Evolutionary conservation across 768 basidiomycete genomes (phyloP).

Genomic region (Auricularia sp.): DNA sequence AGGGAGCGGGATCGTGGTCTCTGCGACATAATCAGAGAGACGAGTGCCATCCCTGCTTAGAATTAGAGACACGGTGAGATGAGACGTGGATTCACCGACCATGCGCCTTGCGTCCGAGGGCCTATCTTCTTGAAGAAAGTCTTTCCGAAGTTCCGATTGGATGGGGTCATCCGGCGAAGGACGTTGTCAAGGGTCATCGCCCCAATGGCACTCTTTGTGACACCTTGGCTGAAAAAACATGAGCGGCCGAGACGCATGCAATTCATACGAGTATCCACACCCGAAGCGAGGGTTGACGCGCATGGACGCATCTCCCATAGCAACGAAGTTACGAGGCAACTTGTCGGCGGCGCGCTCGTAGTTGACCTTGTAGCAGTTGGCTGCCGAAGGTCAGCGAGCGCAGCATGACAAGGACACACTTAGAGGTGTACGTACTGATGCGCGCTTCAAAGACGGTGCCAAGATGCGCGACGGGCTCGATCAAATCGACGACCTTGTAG

Average conservation of each 20-base stretch:
- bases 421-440: background rate
- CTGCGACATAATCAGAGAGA: background rate
- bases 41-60: background rate
- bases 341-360: constrained; percentile 18
- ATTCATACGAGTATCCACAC: background rate
- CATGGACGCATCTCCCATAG: constrained; percentile 28
- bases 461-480: constrained; percentile 19
- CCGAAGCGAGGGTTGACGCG: constrained; percentile 16
- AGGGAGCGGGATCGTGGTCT: too few relatives aligned
- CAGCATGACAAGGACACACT: too few relatives aligned
- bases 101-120: background rate
- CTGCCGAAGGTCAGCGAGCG: constrained; percentile 11
- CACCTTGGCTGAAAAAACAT: constrained; percentile 12
- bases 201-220: constrained; percentile 15
- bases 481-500: constrained; percentile 18
- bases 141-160: background rate
- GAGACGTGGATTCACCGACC: background rate
- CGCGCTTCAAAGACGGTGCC: constrained; percentile 4
- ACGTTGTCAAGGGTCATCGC: constrained; percentile 14
- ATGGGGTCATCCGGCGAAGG: constrained; percentile 1
- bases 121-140: background rate
- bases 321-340: constrained; percentile 25
- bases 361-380: constrained; percentile 8
- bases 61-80: background rate
- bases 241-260: background rate